Percentiles rank a stretch among this genome's conserved stretches.
These are phyloP conservation scores for Arctium minus DNA, from an alignment of 129 eudicot species.

Conservation along the genomic window DNA sequence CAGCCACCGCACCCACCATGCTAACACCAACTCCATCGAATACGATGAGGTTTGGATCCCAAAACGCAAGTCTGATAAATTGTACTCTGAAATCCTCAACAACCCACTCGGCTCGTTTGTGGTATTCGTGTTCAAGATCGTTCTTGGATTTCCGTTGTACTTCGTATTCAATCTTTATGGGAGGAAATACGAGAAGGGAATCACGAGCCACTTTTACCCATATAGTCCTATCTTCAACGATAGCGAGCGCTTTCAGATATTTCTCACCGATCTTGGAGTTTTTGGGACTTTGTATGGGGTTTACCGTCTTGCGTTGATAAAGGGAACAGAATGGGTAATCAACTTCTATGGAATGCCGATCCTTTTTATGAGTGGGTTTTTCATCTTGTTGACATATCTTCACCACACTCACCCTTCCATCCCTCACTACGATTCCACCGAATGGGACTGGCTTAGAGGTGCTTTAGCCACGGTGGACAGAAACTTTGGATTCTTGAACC, in stretches of 20 bases:
- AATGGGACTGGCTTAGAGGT: slow-evolving; percentile 43
- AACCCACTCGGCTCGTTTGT: slow-evolving; percentile 17
- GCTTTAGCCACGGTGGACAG: slow-evolving; percentile 33
- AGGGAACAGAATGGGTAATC: slow-evolving; percentile 13
- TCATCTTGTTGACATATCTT: slow-evolving; percentile 22
- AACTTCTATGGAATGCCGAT: slow-evolving; percentile 20
- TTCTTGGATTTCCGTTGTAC: slow-evolving; percentile 29
- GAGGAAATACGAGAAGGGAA: slow-evolving; percentile 6
- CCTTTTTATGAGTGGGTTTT: slow-evolving; percentile 20
- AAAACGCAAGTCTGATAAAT: slow-evolving; percentile 19
- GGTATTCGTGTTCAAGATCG: slow-evolving; percentile 18
- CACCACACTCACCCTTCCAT: slow-evolving; percentile 37
- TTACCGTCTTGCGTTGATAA: not conserved
- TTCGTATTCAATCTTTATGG: slow-evolving; percentile 23
- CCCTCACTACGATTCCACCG: slow-evolving; percentile 33
- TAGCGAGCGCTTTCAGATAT: slow-evolving; percentile 28
- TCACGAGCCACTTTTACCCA: slow-evolving; percentile 25
- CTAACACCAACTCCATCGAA: slow-evolving; percentile 26
- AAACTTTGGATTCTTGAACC: slow-evolving; percentile 28
- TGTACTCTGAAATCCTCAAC: slow-evolving; percentile 20
- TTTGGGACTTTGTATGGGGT: slow-evolving; percentile 9
- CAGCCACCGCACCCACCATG: slow-evolving; percentile 33
- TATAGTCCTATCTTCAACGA: slow-evolving; percentile 28
- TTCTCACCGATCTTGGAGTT: slow-evolving; percentile 25
- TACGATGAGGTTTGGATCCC: slow-evolving; percentile 32